phyloP scores from a whole-genome alignment of 176 grass and related monocot species.

The Pharus latifolius region DNA sequence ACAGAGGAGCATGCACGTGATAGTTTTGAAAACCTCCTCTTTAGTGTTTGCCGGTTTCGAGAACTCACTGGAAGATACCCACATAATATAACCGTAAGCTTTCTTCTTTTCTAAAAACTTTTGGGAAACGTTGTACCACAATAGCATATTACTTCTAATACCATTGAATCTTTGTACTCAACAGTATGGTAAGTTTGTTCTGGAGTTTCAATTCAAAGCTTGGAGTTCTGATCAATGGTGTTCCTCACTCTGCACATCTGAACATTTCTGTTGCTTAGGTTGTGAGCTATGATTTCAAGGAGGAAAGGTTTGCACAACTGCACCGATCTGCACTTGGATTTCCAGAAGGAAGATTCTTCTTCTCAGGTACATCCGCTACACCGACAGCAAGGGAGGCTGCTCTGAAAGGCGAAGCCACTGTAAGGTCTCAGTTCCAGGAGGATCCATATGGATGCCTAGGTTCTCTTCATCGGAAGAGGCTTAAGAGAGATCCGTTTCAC shows the following conservation, averaged over 20 bases:
- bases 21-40: conserved; percentile 95
- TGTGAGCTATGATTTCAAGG: conserved; percentile 94
- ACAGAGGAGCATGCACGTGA: conserved; percentile 96
- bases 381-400: conserved; percentile 46
- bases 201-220: neutral
- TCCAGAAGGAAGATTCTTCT: conserved; percentile 80
- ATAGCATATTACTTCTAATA: neutral
- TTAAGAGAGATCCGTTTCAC: conserved; percentile 94
- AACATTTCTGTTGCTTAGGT: conserved; percentile 33
- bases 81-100: conserved; percentile 82
- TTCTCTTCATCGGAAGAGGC: conserved; percentile 61
- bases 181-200: neutral
- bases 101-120: conserved; percentile 6
- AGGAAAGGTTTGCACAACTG: conserved; percentile 67
- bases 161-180: neutral
- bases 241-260: neutral
- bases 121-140: neutral
- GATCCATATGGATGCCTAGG: conserved; percentile 86
- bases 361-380: conserved; percentile 54
- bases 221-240: neutral
- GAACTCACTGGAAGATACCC: conserved; percentile 88
- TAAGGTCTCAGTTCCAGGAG: conserved; percentile 66
- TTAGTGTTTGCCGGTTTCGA: conserved; percentile 90
- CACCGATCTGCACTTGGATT: conserved; percentile 71
- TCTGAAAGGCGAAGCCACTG: conserved; percentile 66